A percentile compares a stretch with the other conserved stretches of the same genome.
Evolutionary conservation across 1,284 basidiomycete genomes (phyloP).

Genomic region (Takashimella tepidaria): DNA sequence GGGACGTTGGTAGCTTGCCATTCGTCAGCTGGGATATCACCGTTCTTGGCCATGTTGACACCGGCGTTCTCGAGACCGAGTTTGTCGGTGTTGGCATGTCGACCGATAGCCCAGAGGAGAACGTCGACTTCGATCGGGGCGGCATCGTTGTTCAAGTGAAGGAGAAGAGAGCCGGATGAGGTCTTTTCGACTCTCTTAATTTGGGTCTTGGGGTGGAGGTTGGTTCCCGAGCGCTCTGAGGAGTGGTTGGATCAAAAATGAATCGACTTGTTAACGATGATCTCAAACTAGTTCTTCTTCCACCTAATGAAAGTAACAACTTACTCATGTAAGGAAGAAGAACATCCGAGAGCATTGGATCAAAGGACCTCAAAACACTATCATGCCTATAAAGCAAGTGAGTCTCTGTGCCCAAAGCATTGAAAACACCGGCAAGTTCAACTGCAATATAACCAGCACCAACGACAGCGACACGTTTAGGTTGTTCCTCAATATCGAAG

Average conservation of each 20-base stretch:
- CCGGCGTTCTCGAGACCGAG: slow-evolving; percentile 75
- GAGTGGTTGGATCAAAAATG: too few species aligned
- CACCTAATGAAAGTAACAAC: too few species aligned
- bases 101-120: slow-evolving; percentile 92
- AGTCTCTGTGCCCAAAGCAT: slow-evolving; percentile 81
- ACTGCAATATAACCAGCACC: slow-evolving; percentile 98
- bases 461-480: slow-evolving; percentile 86
- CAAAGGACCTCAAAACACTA: slow-evolving; percentile 86
- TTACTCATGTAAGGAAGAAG: slow-evolving; percentile 82
- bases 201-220: slow-evolving; percentile 74
- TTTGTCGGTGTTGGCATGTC: slow-evolving; percentile 70
- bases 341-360: slow-evolving; percentile 77
- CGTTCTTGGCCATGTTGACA: slow-evolving; percentile 68
- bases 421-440: slow-evolving; percentile 84
- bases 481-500: slow-evolving; percentile 85
- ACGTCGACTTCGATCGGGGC: slow-evolving; percentile 77
- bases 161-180: slow-evolving; percentile 59
- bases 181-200: slow-evolving; percentile 70
- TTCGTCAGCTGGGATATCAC: slow-evolving; percentile 83
- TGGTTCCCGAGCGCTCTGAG: too few species aligned
- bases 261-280: too few species aligned
- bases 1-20: slow-evolving; percentile 77
- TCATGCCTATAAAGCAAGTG: slow-evolving; percentile 88
- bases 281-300: too few species aligned
- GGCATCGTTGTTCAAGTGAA: slow-evolving; percentile 63